Conservation (phyloP, 202 grass and related monocot genomes). For the Carex sylvatica region DNA sequence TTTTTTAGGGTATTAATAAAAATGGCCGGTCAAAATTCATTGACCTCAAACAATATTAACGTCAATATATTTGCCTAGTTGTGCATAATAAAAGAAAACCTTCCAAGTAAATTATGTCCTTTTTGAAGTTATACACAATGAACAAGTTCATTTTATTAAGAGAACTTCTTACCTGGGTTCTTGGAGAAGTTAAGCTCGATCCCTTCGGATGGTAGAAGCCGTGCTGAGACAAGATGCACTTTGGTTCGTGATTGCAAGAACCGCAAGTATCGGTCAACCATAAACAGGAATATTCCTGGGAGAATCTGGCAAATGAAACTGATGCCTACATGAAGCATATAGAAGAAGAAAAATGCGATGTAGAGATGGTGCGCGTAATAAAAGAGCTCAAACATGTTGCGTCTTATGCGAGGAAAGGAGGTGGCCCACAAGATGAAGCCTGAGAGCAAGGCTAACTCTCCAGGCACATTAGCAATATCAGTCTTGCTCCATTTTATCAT, state of each 20-base stretch:
- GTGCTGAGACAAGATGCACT: constrained; percentile 39
- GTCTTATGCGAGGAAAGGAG: constrained; percentile 39
- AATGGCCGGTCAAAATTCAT: not conserved
- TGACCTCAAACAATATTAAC: not conserved
- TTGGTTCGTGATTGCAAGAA: constrained; percentile 51
- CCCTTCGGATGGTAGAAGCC: constrained; percentile 39
- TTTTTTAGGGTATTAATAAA: no score
- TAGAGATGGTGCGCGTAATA: constrained; percentile 65
- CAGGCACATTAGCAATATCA: constrained; percentile 33
- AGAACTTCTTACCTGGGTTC: constrained; percentile 23
- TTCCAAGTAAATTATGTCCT: not conserved
- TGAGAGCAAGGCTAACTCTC: constrained; percentile 39
- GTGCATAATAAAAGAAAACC: not conserved
- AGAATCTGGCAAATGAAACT: constrained; percentile 32
- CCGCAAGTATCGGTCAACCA: constrained; percentile 52
- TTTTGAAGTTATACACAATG: no score
- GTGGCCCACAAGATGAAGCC: constrained; percentile 42
- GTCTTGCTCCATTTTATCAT: constrained; percentile 44
- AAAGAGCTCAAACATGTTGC: constrained; percentile 61
- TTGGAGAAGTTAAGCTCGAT: constrained; percentile 69
- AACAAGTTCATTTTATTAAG: no score
- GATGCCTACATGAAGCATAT: constrained; percentile 48
- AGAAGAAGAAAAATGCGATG: constrained; percentile 41
- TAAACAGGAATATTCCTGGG: constrained; percentile 48
- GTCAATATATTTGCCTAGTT: not conserved